Evolutionary conservation across 345 rosid genomes (phyloP), one percentile per base, ranked within the genome.

Genomic region (Rhodomyrtus tomentosa): DNA sequence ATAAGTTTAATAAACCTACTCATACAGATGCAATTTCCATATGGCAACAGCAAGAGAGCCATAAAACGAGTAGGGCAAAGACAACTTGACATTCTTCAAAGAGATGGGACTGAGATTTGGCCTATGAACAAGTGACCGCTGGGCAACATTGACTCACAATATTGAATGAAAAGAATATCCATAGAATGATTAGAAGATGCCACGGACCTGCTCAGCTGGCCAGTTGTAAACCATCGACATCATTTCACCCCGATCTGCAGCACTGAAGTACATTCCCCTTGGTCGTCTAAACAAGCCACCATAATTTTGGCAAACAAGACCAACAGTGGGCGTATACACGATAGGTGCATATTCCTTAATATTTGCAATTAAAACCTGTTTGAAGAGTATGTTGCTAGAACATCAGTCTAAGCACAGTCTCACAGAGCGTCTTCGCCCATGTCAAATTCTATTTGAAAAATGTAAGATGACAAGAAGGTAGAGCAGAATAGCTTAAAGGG

Each of bases 141-240:
- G 84, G 76, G 62, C 38, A 85, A 55, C 12, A 68, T 68, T 81
- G 56, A 72, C 50, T 40, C 27, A 82, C 72, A 49, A 84, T 86
- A 49, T 49, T 85, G 59, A 80, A 80, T 86, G 36, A 45, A 81
- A 15, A 50, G 82, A 52, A 48, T 45, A 86, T 85, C 72, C 84
- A 81, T 29, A 14, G 62, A 83, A 86, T 62, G 18, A 42, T 40
- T n/a, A 74, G 80, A 56, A 88, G 40, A 56, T 68, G 79, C 83
- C 50, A 54, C 50, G 83, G 84, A 96, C 99, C 98, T 96, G 99
- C 83, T 95, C 99, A 85, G 98, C 94, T 24, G 99, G 98, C 99
- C 99, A 96, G 89, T 96, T 96, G 89, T 95, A 96, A 85, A 96
- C 98, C 99, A 95, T 95, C 55, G 99, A 95, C 98, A 95, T 95